Percentiles rank a stretch among this genome's conserved stretches.
Evolutionary conservation across 139 green algal genomes (phyloP).

Genomic region (Chlamydomonas schloesseri): DNA sequence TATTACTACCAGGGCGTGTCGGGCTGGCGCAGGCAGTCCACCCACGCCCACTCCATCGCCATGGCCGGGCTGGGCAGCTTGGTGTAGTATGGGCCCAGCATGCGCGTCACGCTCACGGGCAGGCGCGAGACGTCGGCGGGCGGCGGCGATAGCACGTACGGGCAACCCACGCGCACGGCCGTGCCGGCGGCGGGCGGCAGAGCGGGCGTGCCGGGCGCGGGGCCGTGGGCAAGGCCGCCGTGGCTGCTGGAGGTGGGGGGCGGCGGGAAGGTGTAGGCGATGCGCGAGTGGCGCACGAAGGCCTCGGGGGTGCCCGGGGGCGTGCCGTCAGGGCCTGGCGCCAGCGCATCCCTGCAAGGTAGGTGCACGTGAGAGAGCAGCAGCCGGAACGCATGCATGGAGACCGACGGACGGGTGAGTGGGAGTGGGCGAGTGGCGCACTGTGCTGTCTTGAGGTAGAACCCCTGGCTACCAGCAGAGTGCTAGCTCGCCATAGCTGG

Average conservation of each 20-base stretch:
- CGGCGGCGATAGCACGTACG: not conserved
- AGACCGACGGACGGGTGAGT: too few species aligned
- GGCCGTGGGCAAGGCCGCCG: not conserved
- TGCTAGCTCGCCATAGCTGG: too few species aligned
- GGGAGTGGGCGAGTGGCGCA: too few species aligned
- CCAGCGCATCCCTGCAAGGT: not conserved
- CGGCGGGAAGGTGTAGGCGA: not conserved
- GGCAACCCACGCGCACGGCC: not conserved
- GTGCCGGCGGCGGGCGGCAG: not conserved
- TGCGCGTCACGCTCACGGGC: not conserved
- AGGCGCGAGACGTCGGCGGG: not conserved
- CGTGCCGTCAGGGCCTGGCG: not conserved
- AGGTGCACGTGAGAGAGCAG: not conserved
- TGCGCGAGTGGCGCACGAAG: conserved; percentile 9
- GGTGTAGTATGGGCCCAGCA: not conserved
- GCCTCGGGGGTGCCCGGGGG: not conserved
- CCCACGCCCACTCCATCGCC: conserved; percentile 21
- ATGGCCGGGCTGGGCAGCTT: not conserved
- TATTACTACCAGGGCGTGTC: not conserved
- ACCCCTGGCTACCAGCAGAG: too few species aligned
- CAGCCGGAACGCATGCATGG: too few species aligned
- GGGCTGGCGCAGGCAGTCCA: conserved; percentile 9
- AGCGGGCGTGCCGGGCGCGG: not conserved
- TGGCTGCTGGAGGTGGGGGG: too few species aligned
- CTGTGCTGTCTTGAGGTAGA: too few species aligned